Percentiles rank a stretch among this genome's conserved stretches.
phyloP scores from a whole-genome alignment of 1,284 basidiomycete genomes.

The Cystobasidium pallidum region DNA sequence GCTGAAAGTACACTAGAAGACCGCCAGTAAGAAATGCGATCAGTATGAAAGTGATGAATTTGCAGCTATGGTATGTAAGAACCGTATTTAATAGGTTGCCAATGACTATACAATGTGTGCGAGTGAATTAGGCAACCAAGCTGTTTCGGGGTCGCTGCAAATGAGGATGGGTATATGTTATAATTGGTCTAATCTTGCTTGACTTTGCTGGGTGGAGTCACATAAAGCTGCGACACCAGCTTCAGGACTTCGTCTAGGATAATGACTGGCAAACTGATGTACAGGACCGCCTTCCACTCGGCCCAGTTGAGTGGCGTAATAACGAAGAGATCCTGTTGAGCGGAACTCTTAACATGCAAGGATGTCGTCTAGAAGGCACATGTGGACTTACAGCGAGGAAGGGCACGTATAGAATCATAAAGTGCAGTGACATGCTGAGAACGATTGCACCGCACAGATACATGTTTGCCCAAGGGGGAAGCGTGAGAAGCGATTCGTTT shows the following conservation, averaged over 20 bases:
- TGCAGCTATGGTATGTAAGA: background rate
- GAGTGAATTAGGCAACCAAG: background rate
- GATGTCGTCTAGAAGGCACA: too few relatives aligned
- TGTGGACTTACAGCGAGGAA: constrained; percentile 86
- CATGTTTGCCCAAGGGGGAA: constrained; percentile 91
- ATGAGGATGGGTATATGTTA: background rate
- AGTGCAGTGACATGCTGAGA: constrained; percentile 87
- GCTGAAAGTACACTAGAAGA: constrained; percentile 30
- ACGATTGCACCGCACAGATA: constrained; percentile 86
- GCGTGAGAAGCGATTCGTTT: constrained; percentile 84
- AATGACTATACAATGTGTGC: constrained; percentile 18
- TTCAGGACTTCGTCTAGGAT: constrained; percentile 90
- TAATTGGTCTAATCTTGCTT: constrained; percentile 47
- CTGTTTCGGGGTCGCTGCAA: background rate
- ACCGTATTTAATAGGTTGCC: background rate
- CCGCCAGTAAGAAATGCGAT: background rate
- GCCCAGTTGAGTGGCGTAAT: constrained; percentile 86
- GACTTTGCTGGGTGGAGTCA: constrained; percentile 50
- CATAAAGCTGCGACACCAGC: constrained; percentile 57
- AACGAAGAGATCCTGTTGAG: constrained; percentile 81
- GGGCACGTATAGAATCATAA: constrained; percentile 92
- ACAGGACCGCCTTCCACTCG: constrained; percentile 95
- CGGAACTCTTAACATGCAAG: too few relatives aligned
- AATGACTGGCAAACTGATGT: constrained; percentile 84
- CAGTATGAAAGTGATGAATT: background rate